Evolutionary conservation across 2,329 filamentous ascomycete genomes (phyloP).

Genomic region (Shiraia sp.): DNA sequence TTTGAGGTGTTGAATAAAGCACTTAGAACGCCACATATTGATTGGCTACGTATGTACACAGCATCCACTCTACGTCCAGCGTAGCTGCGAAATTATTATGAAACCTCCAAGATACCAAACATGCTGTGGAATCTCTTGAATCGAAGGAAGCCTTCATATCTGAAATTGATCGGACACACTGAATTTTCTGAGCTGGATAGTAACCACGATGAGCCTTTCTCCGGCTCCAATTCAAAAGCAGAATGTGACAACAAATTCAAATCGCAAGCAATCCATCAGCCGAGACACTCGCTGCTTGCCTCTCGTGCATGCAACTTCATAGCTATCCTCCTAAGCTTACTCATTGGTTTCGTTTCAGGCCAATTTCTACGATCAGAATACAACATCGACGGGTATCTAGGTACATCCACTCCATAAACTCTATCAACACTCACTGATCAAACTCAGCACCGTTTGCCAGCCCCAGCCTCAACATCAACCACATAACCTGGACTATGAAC

Average conservation of each 20-base stretch:
- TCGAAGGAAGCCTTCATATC: no score
- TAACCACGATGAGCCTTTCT: not conserved
- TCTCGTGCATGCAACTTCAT: constrained; percentile 2
- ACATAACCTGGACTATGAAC: constrained; percentile 8
- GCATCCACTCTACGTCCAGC: no score
- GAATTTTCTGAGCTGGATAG: constrained; percentile 1
- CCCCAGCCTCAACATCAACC: constrained; percentile 3
- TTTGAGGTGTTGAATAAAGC: no score
- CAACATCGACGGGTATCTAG: constrained; percentile 8
- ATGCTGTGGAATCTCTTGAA: no score
- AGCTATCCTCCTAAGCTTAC: constrained; percentile 3
- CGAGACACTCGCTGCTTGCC: not conserved
- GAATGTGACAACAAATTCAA: not conserved
- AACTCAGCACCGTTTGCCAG: constrained; percentile 3
- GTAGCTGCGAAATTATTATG: no score
- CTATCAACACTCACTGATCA: not conserved
- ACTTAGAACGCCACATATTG: no score
- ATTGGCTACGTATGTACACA: no score
- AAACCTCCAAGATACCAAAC: no score
- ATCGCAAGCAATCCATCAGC: not conserved
- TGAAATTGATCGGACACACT: not conserved
- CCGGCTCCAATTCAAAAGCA: not conserved
- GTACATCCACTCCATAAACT: not conserved
- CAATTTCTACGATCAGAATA: constrained; percentile 1
- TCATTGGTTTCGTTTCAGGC: constrained; percentile 1